phyloP scores from a whole-genome alignment of 1,284 basidiomycete genomes.

The Bjerkandera adusta region DNA sequence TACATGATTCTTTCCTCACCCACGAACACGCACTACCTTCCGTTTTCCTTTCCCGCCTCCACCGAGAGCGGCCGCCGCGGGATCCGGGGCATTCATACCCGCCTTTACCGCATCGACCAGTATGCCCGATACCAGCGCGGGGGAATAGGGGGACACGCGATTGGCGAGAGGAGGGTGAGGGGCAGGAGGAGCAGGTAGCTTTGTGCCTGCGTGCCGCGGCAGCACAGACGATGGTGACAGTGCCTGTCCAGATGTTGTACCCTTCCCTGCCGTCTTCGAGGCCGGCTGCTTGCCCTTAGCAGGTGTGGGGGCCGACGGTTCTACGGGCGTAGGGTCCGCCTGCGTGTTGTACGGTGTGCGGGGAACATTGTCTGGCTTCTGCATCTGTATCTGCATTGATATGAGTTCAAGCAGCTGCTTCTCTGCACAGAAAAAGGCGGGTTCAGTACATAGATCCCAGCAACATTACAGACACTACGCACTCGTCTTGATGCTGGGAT shows the following conservation, averaged over 20 bases:
- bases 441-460: neutral
- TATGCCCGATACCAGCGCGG: conserved; percentile 68
- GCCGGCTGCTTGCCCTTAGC: conserved; percentile 44
- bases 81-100: conserved; percentile 67
- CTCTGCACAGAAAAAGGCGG: conserved; percentile 45
- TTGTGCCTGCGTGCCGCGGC: conserved; percentile 37
- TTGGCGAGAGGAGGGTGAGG: conserved; percentile 52
- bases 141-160: conserved; percentile 64
- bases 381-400: conserved; percentile 69
- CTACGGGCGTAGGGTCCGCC: conserved; percentile 21
- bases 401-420: conserved; percentile 81
- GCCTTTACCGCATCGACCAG: conserved; percentile 78
- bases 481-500: conserved; percentile 80
- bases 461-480: conserved; percentile 41
- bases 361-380: conserved; percentile 72
- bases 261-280: conserved; percentile 32
- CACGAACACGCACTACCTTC: conserved; percentile 74
- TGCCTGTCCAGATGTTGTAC: conserved; percentile 20
- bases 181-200: conserved; percentile 48
- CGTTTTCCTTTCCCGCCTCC: conserved; percentile 69
- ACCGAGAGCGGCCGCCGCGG: conserved; percentile 32
- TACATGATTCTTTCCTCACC: neutral
- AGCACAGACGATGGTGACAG: conserved; percentile 24
- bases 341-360: conserved; percentile 55
- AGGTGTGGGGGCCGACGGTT: conserved; percentile 25